A percentile compares a stretch with the other conserved stretches of the same genome.
Evolutionary conservation across 768 basidiomycete genomes (phyloP).

Genomic region (Boletellus emodensis): DNA sequence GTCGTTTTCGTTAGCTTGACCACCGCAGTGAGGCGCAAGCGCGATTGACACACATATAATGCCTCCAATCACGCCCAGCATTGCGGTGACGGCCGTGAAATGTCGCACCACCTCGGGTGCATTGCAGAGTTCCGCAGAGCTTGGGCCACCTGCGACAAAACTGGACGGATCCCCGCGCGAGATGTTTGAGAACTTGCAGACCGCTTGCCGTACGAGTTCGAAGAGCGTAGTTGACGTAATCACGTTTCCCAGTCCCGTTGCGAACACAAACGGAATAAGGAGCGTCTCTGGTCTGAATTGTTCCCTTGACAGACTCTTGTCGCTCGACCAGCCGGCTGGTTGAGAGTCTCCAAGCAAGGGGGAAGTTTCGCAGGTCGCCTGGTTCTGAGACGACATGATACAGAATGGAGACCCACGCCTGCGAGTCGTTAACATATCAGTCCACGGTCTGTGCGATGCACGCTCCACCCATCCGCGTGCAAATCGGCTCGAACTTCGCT

Average conservation of each 20-base stretch:
- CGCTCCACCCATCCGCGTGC: too few relatives aligned
- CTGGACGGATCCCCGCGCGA: slow-evolving; percentile 6
- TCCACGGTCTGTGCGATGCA: too few relatives aligned
- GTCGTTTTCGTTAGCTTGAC: neutral
- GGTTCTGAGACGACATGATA: too few relatives aligned
- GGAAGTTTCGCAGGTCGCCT: neutral
- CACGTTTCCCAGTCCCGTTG: slow-evolving; percentile 16
- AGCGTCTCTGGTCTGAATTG: slow-evolving; percentile 8
- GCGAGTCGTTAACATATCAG: too few relatives aligned
- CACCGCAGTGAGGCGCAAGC: neutral
- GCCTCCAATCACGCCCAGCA: slow-evolving; percentile 12
- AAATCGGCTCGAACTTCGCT: too few relatives aligned
- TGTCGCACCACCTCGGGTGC: slow-evolving; percentile 18
- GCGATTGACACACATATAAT: slow-evolving; percentile 18
- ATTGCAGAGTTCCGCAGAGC: slow-evolving; percentile 16
- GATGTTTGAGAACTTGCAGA: slow-evolving; percentile 26
- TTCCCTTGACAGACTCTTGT: neutral
- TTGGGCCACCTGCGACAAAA: slow-evolving; percentile 7
- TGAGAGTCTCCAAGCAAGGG: slow-evolving; percentile 8
- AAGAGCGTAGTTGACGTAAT: slow-evolving; percentile 26
- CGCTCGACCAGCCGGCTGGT: neutral
- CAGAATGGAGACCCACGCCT: too few relatives aligned
- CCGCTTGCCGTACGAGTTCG: slow-evolving; percentile 21
- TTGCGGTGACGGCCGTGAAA: slow-evolving; percentile 20
- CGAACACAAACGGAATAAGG: slow-evolving; percentile 28